Conservation (phyloP, 2,329 filamentous ascomycete genomes). For the Colletotrichum eleusines region DNA sequence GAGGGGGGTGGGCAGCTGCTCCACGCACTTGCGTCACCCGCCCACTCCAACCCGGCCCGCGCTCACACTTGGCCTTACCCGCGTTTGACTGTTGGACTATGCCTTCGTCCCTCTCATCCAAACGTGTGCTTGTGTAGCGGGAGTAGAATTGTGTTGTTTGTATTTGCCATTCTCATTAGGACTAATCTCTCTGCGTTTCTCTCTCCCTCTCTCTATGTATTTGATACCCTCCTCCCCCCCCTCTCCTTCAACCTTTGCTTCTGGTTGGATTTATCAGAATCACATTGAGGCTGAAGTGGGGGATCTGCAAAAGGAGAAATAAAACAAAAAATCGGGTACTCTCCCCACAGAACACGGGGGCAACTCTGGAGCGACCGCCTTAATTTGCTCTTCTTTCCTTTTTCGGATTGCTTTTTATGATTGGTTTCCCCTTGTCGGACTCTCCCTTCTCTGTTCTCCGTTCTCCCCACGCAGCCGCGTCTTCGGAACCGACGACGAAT, state of each 20-base stretch:
- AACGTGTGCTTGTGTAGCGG: not conserved
- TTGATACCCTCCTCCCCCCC: no score
- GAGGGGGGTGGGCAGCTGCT: slow-evolving; percentile 20
- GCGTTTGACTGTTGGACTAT: slow-evolving; percentile 3
- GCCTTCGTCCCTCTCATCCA: not conserved
- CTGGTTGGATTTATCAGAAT: not conserved
- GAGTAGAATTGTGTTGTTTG: not conserved
- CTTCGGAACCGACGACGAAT: not conserved
- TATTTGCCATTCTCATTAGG: not conserved
- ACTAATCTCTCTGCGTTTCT: not conserved
- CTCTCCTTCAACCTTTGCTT: not conserved
- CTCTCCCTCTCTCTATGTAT: no score
- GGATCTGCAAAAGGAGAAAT: not conserved
- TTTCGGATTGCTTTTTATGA: not conserved
- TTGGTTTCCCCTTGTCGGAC: not conserved
- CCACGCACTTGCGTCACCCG: slow-evolving; percentile 41
- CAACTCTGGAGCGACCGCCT: not conserved
- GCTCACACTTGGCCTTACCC: slow-evolving; percentile 38
- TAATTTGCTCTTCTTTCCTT: not conserved
- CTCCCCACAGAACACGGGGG: not conserved
- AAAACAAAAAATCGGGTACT: not conserved
- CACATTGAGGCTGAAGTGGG: not conserved
- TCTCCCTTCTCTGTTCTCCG: not conserved
- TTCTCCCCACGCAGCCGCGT: slow-evolving; percentile 6
- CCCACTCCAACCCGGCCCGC: slow-evolving; percentile 37